Base-by-base conservation (phyloP, 2,329 filamentous ascomycete genomes). In the Chaetothyriales sp. region DNA sequence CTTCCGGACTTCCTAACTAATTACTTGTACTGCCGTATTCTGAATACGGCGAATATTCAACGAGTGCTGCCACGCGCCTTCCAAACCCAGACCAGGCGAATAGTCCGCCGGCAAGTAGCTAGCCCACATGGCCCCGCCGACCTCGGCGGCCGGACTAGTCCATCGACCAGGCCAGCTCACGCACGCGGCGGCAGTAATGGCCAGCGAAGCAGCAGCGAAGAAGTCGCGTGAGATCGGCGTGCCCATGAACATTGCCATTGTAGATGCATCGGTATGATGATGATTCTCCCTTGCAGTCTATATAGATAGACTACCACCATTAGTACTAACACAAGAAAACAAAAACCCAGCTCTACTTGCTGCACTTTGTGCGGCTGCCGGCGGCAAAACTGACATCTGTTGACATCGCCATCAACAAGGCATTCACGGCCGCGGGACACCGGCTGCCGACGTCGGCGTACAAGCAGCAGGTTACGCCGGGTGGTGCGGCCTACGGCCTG, bases 361-460 rank as follows among this genome's bases (percentile, higher is more conserved):
- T 29, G 61, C 69, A 46, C 67, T 69, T 47, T 66, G 67, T 74
- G 74, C 18, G 64, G 64, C 51, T 69, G 71, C 58, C 78, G 76
- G 50, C 73, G 75, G 50, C 75, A 74, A 59, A 72, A 69, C 52
- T 77, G 76, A 43, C 77, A 76, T 60, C 70, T 81, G 60, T 63
- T 79, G 59, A 63, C 72, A 64, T 78, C 79, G 62, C 76, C 18
- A 63, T 66, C 48, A 64, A 68, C 55, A 68, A 78, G 56, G 76
- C 76, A 15, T 78, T 77, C 61, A 79, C 76, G 2, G 76, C 76
- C 2, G 74, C 76, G 1, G 76, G 76, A 15, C 76, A 78, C 63
- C 66, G 70, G 18, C 64, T 69, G 4, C 74, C 75, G 0, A 78
- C 76, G 0, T 69, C 70, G 19, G 65, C 68, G 2, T 79, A 78